Evolutionary conservation across 208 protist genomes (phyloP), one percentile per base, ranked within the genome.

Genomic region (Balamuthia mandrillaris): DNA sequence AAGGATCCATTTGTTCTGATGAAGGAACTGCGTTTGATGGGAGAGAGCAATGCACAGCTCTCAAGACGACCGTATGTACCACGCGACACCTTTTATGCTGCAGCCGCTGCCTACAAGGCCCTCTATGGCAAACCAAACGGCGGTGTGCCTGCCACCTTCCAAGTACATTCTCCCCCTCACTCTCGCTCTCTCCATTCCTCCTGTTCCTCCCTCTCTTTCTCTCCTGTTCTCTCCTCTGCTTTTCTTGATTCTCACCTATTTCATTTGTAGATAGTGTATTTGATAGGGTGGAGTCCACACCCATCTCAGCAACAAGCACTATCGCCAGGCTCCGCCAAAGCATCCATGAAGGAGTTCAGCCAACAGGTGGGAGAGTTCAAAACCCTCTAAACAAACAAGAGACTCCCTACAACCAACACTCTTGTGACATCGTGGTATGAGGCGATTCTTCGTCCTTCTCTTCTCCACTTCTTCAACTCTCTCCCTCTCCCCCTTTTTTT

Each of bases 1-100:
- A 24, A 37, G n/a, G 79, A 85, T 31, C 39, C 79, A 16, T 85
- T 74, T 61, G 56, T 61, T n/a, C 41, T 85, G n/a, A 85, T 85
- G 79, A 54, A 45, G 2, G 79, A 85, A 39, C 60, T 85, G 16
- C 35, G 79, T n/a, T 37, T 33, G 6, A 85, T 85, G 79, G 79
- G 79, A 18, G 79, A 85, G 79, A 85, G 61, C 45, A 85, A 85
- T 31, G n/a, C 39, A 3, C 61, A 56, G 29, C 42, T 45, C 33
- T 61, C 51, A 37, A 2, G 79, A 10, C 24, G 79, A 12, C 52
- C 58, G 6, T 72, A 56, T 44, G 47, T 85, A 21, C 44, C 58
- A 14, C 39, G 63, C 24, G n/a, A 21, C 44, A 72, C 52, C n/a
- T 47, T 72, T 37, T 56, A 56, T 31, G 58, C 79, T 29, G 35